A percentile compares a stretch with the other conserved stretches of the same genome.
Conservation (phyloP, 1,284 basidiomycete species). For the Trametes hirsuta region DNA sequence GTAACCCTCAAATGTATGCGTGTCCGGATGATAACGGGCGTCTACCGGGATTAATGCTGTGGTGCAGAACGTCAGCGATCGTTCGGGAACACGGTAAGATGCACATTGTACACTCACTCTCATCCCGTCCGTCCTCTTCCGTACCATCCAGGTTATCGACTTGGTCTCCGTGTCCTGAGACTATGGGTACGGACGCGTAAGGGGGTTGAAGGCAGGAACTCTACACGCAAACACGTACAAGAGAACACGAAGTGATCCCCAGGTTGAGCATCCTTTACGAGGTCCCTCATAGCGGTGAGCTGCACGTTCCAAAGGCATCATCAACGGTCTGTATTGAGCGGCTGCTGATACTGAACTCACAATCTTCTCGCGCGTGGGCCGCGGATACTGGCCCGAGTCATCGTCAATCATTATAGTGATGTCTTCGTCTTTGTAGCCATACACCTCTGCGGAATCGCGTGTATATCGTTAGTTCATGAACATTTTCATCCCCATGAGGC, state of each 20-base stretch:
- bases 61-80: not conserved
- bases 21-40: not conserved
- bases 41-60: constrained; percentile 20
- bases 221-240: constrained; percentile 18
- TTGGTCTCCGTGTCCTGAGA: constrained; percentile 32
- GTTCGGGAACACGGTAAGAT: too few relatives aligned
- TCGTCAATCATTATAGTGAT: constrained; percentile 28
- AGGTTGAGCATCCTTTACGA: constrained; percentile 22
- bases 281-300: constrained; percentile 25
- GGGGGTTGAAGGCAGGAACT: not conserved
- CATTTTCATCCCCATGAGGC: too few relatives aligned
- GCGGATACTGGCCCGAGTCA: not conserved
- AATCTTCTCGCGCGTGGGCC: constrained; percentile 28
- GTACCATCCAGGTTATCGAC: constrained; percentile 17
- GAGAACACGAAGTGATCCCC: constrained; percentile 31
- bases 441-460: constrained; percentile 6
- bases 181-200: constrained; percentile 1
- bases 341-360: constrained; percentile 9
- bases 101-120: constrained; percentile 19
- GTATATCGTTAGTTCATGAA: not conserved
- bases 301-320: not conserved
- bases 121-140: constrained; percentile 31
- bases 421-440: constrained; percentile 22
- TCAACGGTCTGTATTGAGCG: not conserved
- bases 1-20: constrained; percentile 10